These are phyloP conservation scores for Leccinum fallax DNA, from an alignment of 1,284 basidiomycete species.

Conservation along the genomic window DNA sequence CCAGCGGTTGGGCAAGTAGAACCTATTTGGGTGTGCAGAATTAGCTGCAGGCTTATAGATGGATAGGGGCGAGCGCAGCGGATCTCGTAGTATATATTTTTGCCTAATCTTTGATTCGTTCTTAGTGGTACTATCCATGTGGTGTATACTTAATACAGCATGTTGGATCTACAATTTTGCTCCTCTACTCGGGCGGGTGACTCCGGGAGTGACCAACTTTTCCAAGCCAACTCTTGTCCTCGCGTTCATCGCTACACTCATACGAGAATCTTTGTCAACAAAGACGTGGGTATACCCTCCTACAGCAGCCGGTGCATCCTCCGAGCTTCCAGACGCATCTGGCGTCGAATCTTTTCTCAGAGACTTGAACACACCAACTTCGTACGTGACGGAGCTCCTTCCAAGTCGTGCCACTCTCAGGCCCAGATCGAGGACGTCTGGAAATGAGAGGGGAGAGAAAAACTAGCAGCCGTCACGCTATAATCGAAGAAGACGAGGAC, in stretches of 20 bases:
- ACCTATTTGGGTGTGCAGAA: not conserved
- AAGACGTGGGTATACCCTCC: conserved; percentile 85
- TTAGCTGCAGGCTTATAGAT: too few relatives aligned
- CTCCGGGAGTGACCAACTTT: conserved; percentile 6
- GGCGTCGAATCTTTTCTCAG: not conserved
- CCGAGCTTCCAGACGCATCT: not conserved
- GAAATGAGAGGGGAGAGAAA: conserved; percentile 70
- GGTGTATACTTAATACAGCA: not conserved
- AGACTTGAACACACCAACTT: conserved; percentile 69
- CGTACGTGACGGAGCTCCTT: conserved; percentile 72
- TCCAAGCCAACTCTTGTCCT: conserved; percentile 17
- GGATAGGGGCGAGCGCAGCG: not conserved
- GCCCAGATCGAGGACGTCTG: conserved; percentile 65
- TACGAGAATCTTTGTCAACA: conserved; percentile 58
- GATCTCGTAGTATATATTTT: not conserved
- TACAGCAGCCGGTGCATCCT: conserved; percentile 56
- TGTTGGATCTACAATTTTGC: conserved; percentile 18
- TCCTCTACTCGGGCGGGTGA: not conserved
- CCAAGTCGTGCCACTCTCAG: conserved; percentile 66
- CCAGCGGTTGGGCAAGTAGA: conserved; percentile 26
- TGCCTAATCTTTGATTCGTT: conserved; percentile 2
- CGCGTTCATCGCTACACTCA: conserved; percentile 48
- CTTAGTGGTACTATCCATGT: not conserved
- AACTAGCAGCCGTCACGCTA: conserved; percentile 41
- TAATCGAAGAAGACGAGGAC: not conserved